Percentiles rank a stretch among this genome's conserved stretches.
Conservation (phyloP, 495 filamentous ascomycete genomes). For the Pyrenopolyporus hunteri region DNA sequence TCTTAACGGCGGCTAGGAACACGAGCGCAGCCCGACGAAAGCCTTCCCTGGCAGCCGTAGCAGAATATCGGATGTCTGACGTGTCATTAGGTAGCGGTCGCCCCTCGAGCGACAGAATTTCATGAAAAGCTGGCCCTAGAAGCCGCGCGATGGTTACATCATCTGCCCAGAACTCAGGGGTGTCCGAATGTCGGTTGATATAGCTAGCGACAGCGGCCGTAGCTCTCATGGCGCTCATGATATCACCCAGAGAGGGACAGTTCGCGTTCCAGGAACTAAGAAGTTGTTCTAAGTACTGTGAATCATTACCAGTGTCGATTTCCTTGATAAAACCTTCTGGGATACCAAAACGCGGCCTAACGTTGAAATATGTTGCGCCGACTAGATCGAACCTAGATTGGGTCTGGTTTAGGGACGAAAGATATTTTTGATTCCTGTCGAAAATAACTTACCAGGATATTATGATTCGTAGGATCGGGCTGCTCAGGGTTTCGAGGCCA, state of each 20-base stretch:
- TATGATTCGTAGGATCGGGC: conserved; percentile 31
- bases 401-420: neutral
- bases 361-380: conserved; percentile 37
- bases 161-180: conserved; percentile 28
- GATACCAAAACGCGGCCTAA: conserved; percentile 24
- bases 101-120: conserved; percentile 32
- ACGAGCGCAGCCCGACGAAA: conserved; percentile 34
- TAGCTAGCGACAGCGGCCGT: conserved; percentile 37
- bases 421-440: neutral
- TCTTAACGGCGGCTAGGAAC: conserved; percentile 33
- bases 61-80: conserved; percentile 21
- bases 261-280: conserved; percentile 27
- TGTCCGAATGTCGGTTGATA: conserved; percentile 20
- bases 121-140: conserved; percentile 29
- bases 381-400: conserved; percentile 31
- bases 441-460: conserved; percentile 35
- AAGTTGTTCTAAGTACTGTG: conserved; percentile 19
- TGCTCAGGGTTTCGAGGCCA: conserved; percentile 28
- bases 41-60: conserved; percentile 34
- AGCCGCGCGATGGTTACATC: conserved; percentile 32
- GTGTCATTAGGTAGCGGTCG: conserved; percentile 26
- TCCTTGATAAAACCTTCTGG: conserved; percentile 20
- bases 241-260: conserved; percentile 35
- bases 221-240: conserved; percentile 31
- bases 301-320: conserved; percentile 21